Evolutionary conservation across 2,329 filamentous ascomycete genomes (phyloP), one percentile per base, ranked within the genome.

Genomic region (Ophiostoma montium): DNA sequence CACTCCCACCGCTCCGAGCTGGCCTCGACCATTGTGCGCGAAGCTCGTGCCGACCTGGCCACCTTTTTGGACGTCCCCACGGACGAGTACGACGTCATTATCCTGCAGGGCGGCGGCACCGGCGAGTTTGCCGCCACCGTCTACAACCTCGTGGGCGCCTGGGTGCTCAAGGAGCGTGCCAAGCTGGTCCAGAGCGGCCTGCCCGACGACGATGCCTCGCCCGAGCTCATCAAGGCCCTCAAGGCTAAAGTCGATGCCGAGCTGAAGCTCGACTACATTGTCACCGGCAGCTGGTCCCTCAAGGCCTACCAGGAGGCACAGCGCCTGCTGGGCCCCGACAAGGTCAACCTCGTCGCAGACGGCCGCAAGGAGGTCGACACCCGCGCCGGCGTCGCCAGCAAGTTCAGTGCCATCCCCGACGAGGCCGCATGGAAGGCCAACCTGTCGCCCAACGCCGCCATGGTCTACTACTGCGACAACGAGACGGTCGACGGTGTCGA

Each of bases 401-500:
- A 92, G 65, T 96, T 94, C 62, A 87, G 87, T 52, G 78, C 70
- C 53, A 94, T 96, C 47, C 84, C 90, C 0, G 74, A 80, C 10
- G 81, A 89, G 64, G 77, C 75, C 54, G 75, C 75, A 18, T 95
- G 87, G 86, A 19, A 23, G 32, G 23, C 21, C 23, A 83, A 73
- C 32, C 72, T 92, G 8, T 84, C 79, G 36, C 70, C 78, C 56
- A 70, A 77, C 35, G 70, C 82, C 10, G 77, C 87, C 0, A 72
- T 94, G 59, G 82, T 90, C 2, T 96, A 95, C 66, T 89, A 80
- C 63, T 95, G 90, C 64, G 84, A 89, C 64, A 96, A 96, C 58
- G 89, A 96, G 70, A 95, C 87, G 0, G 86, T 94, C 6, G 87
- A 95, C 59, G 89, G 89, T 32, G 87, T 96, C 16, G 90, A 96